These are phyloP conservation scores for Starmerella riodocensis DNA, from an alignment of 805 yeast species.

Conservation along the genomic window DNA sequence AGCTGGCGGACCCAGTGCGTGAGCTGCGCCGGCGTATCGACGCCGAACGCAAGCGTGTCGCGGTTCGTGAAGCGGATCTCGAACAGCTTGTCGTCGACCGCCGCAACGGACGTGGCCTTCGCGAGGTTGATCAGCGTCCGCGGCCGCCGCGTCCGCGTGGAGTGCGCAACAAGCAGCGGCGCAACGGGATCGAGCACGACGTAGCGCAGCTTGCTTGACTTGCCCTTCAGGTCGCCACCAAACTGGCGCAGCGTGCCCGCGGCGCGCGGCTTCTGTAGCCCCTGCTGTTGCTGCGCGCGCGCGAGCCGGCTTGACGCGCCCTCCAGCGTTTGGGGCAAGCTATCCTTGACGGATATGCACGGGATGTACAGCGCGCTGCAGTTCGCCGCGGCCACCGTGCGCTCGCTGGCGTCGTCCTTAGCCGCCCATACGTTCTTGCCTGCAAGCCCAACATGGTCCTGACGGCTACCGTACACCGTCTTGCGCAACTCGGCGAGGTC, in stretches of 20 bases:
- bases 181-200: slow-evolving; percentile 55
- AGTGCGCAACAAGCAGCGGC: slow-evolving; percentile 54
- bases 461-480: slow-evolving; percentile 35
- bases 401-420: neutral
- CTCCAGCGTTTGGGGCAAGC: slow-evolving; percentile 44
- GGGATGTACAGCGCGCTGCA: slow-evolving; percentile 49
- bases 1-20: slow-evolving; percentile 40
- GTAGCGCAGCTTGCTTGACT: slow-evolving; percentile 54
- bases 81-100: slow-evolving; percentile 25
- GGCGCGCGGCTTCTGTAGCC: slow-evolving; percentile 25
- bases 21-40: slow-evolving; percentile 46
- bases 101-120: slow-evolving; percentile 44
- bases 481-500: slow-evolving; percentile 38
- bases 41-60: slow-evolving; percentile 61
- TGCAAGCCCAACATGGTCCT: slow-evolving; percentile 29
- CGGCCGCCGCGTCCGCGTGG: slow-evolving; percentile 53
- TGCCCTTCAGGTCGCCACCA: slow-evolving; percentile 68
- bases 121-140: slow-evolving; percentile 63
- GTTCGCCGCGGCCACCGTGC: slow-evolving; percentile 31
- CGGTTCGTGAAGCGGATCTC: slow-evolving; percentile 44
- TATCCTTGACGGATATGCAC: slow-evolving; percentile 36
- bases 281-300: slow-evolving; percentile 24
- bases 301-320: slow-evolving; percentile 27
- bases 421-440: slow-evolving; percentile 16
- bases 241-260: slow-evolving; percentile 72